Conservation (phyloP, 148 eudicot species). For the Amaranthus cruentus region DNA sequence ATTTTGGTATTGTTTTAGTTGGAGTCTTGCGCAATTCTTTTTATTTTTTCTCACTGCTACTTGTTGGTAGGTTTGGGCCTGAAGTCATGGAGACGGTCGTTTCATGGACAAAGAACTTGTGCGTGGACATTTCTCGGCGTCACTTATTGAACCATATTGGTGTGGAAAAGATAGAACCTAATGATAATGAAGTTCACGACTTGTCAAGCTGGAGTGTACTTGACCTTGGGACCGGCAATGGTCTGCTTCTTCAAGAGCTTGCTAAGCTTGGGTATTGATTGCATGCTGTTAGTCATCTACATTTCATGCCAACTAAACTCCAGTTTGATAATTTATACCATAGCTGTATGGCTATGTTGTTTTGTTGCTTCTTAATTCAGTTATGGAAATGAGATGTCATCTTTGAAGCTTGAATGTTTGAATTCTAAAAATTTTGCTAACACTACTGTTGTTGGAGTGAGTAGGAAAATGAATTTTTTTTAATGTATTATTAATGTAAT, state of each 20-base stretch:
- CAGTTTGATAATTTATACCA: background rate
- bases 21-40: background rate
- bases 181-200: conserved; percentile 42
- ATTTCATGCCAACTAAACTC: background rate
- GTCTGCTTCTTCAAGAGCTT: conserved; percentile 94
- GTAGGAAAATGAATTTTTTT: background rate
- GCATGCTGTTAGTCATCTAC: conserved; percentile 8
- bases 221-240: conserved; percentile 97
- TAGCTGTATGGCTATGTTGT: background rate
- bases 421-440: background rate
- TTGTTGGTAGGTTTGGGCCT: conserved; percentile 76
- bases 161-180: conserved; percentile 35
- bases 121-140: conserved; percentile 52
- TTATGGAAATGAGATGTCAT: background rate
- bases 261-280: conserved; percentile 81
- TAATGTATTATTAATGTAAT: background rate
- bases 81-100: conserved; percentile 97
- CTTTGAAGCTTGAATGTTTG: background rate
- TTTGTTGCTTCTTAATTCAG: conserved; percentile 4
- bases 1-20: background rate
- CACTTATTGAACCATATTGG: conserved; percentile 46
- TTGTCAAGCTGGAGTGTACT: conserved; percentile 81
- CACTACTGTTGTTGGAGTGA: background rate
- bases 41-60: background rate
- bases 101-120: conserved; percentile 81